phyloP scores from a whole-genome alignment of 129 eudicot species.

The Chrysanthemum makinoi region DNA sequence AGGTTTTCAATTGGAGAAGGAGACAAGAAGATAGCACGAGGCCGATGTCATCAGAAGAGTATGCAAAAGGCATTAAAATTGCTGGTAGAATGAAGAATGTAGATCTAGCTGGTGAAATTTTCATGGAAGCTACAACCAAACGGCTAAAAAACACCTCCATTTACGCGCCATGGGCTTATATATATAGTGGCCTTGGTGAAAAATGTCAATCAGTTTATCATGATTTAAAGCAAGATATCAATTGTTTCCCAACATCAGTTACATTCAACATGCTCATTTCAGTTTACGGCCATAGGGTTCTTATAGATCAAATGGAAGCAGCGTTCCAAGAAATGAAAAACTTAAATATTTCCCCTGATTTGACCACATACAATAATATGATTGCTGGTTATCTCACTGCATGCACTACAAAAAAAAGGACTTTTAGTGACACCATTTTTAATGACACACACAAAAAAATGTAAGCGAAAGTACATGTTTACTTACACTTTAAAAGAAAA shows the following conservation, averaged over 20 bases:
- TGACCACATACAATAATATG: constrained; percentile 56
- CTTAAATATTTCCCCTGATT: constrained; percentile 41
- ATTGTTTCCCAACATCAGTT: constrained; percentile 55
- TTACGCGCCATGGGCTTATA: constrained; percentile 75
- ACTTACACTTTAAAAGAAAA: too few species aligned
- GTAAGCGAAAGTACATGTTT: too few species aligned
- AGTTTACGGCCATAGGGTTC: constrained; percentile 55
- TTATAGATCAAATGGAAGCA: constrained; percentile 72
- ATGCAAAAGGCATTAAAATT: constrained; percentile 61
- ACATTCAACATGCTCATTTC: constrained; percentile 83
- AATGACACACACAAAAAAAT: too few species aligned
- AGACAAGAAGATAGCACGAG: constrained; percentile 30
- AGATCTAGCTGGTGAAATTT: constrained; percentile 65
- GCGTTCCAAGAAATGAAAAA: constrained; percentile 41
- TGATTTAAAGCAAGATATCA: constrained; percentile 55
- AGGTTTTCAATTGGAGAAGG: constrained; percentile 92
- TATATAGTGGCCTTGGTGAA: constrained; percentile 40
- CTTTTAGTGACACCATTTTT: too few species aligned
- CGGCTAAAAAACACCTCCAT: constrained; percentile 37
- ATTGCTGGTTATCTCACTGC: constrained; percentile 78
- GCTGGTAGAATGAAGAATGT: constrained; percentile 68
- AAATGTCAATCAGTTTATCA: constrained; percentile 59
- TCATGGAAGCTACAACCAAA: constrained; percentile 61
- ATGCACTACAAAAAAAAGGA: too few species aligned
- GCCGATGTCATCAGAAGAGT: constrained; percentile 78